Conservation (phyloP, 495 filamentous ascomycete genomes). For the Hypoxylon subgilvum region DNA sequence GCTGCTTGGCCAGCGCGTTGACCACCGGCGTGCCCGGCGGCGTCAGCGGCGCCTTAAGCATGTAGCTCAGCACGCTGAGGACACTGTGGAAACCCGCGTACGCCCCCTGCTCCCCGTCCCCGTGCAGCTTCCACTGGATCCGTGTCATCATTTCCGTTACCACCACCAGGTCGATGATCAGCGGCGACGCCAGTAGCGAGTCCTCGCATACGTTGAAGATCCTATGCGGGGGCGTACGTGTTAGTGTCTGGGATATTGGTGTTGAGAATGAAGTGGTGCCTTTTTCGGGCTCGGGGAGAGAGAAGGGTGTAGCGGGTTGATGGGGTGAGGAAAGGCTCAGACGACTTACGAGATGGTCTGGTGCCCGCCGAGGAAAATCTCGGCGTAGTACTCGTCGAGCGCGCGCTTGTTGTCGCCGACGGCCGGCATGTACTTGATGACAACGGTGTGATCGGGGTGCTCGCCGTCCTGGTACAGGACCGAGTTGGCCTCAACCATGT, state of each 20-base stretch:
- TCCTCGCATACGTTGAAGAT: constrained; percentile 99
- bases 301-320: too few relatives aligned
- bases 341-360: constrained; percentile 82
- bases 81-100: constrained; percentile 97
- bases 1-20: constrained; percentile 96
- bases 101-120: constrained; percentile 55
- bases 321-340: background rate
- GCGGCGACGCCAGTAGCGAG: constrained; percentile 92
- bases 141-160: constrained; percentile 98
- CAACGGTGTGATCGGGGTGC: constrained; percentile 87
- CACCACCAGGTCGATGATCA: constrained; percentile 95
- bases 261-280: too few relatives aligned
- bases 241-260: constrained; percentile 21
- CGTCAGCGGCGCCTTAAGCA: constrained; percentile 98
- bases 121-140: constrained; percentile 81
- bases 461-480: constrained; percentile 88
- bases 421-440: constrained; percentile 99
- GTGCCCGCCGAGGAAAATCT: constrained; percentile 99
- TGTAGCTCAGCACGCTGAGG: constrained; percentile 96
- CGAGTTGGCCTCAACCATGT: constrained; percentile 96
- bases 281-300: too few relatives aligned
- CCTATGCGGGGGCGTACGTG: constrained; percentile 45
- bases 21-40: constrained; percentile 95
- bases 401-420: constrained; percentile 99
- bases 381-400: constrained; percentile 97